Evolutionary conservation across 306 rosid genomes (phyloP).

Genomic region (Aeschynomene evenia): DNA sequence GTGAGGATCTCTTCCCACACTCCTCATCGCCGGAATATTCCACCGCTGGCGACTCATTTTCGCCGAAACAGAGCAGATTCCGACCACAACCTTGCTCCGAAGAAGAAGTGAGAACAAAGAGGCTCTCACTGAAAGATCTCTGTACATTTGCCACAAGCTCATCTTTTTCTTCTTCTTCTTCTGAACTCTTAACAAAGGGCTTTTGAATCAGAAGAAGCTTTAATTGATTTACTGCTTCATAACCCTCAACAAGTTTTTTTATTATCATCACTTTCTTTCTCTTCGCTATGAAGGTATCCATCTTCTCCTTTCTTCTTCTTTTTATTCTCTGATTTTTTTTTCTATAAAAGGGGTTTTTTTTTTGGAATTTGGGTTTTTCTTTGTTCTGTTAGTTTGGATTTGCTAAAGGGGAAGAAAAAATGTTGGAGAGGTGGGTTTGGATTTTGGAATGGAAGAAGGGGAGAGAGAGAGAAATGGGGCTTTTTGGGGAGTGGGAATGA

Average conservation of each 20-base stretch:
- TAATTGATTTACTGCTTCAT: conserved; percentile 44
- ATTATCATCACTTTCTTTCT: conserved; percentile 20
- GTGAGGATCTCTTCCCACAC: conserved; percentile 27
- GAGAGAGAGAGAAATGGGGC: neutral
- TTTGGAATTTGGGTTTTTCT: neutral
- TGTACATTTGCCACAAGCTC: conserved; percentile 39
- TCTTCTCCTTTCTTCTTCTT: neutral
- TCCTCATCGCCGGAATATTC: conserved; percentile 37
- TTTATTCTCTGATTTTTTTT: neutral
- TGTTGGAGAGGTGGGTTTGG: neutral
- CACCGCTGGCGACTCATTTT: conserved; percentile 1
- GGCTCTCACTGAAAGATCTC: conserved; percentile 34
- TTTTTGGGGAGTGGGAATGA: neutral
- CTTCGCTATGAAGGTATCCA: conserved; percentile 24
- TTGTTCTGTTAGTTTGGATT: neutral
- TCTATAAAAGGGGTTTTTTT: neutral
- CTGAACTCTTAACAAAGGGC: too few relatives aligned
- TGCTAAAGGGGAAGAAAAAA: neutral
- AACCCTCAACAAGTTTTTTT: conserved; percentile 43
- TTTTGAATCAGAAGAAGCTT: conserved; percentile 33
- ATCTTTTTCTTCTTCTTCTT: too few relatives aligned
- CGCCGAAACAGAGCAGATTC: conserved; percentile 23
- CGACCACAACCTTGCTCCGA: neutral
- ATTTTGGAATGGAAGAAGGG: neutral
- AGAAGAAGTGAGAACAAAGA: conserved; percentile 40